Conservation (phyloP, 2,329 filamentous ascomycete genomes). For the Neonectria sp. region DNA sequence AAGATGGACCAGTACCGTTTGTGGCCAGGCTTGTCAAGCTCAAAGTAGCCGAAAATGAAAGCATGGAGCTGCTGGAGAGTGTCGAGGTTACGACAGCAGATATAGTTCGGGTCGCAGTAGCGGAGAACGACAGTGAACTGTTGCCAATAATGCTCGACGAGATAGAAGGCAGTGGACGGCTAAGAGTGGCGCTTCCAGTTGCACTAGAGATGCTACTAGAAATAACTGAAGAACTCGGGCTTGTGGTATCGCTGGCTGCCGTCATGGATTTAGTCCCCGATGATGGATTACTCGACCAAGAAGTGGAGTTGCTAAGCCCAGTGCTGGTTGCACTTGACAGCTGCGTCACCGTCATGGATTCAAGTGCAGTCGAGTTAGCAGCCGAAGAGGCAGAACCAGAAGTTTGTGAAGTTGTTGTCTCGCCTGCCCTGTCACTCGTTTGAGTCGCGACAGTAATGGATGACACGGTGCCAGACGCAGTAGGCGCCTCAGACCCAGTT, state of each 20-base stretch:
- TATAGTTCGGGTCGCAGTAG: background rate
- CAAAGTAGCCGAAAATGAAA: background rate
- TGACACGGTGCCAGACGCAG: background rate
- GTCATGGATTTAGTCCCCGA: background rate
- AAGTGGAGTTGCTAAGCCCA: background rate
- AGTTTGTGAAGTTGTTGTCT: background rate
- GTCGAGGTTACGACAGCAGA: background rate
- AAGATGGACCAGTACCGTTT: background rate
- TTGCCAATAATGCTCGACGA: background rate
- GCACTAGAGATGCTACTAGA: background rate
- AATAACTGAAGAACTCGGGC: background rate
- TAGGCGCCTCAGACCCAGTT: slow-evolving; percentile 9
- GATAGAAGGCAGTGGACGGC: background rate
- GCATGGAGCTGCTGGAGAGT: background rate
- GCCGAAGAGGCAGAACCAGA: background rate
- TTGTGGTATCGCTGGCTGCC: background rate
- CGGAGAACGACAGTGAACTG: background rate
- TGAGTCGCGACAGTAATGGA: slow-evolving; percentile 8
- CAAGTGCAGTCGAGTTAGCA: background rate
- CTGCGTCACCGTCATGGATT: background rate
- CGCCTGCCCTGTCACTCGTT: background rate
- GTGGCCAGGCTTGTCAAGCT: background rate
- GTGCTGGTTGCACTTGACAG: background rate
- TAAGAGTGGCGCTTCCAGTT: background rate
- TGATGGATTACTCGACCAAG: background rate